Evolutionary conservation across 2,329 filamentous ascomycete species (phyloP), one percentile per base, ranked within the genome.

Genomic region (Fusarium guadeloupense): DNA sequence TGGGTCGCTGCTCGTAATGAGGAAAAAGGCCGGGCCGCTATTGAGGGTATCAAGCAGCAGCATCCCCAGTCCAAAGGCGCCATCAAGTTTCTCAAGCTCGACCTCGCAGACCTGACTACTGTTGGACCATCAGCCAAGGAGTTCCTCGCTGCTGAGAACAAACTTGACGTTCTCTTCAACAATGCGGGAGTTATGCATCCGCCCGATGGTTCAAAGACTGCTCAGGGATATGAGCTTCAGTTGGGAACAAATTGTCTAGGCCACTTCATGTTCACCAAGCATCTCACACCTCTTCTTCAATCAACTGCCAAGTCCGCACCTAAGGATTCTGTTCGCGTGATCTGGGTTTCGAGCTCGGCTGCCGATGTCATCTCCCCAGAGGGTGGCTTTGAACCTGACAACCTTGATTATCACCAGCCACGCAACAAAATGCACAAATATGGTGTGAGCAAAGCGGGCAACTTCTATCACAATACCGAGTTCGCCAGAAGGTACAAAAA

Each of bases 1-100:
- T 87, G 85, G 69, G 69, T 85, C 21, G 83, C 83, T 5, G 78
- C 79, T 4, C 81, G 84, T 25, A 79, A 72, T 4, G 66, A 75
- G 28, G 69, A 76, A n/a, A 82, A 82, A 58, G 81, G 75, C 12
- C 69, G 71, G 4, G 57, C 69, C 1, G 81, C 82, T 33, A 81
- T 87, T 39, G 68, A 72, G 5, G 57, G 70, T 6, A 80, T 86
- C 62, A 72, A 77, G 51, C 49, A 70, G 21, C 59, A 69, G 4
- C 54, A 69, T 13, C 76, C 79, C 1, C 60, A 66, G 28, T 80
- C 72, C 3, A 72, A 70, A 4, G 80, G 81, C 30, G 69, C 65
- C 1, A 60, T 84, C 10, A 74, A 74, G 30, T 81, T 79, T 49
- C 68, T 84, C 14, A 64, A 73, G n/a, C 71, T 85, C 5, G 82